phyloP scores from a whole-genome alignment of 345 rosid genomes.

The Schrenkiella parvula region DNA sequence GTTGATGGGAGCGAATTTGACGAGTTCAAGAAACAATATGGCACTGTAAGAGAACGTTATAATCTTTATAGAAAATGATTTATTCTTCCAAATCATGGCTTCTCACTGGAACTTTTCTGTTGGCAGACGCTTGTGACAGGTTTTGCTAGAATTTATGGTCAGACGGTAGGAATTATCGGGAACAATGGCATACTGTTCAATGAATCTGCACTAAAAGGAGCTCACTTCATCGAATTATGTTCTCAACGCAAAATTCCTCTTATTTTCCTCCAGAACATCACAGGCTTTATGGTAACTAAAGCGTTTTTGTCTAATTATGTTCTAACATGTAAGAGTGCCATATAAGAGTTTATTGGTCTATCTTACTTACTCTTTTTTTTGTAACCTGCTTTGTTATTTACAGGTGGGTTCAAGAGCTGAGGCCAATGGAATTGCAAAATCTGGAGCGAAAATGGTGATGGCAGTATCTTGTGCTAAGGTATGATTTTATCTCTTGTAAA shows the following conservation, averaged over 20 bases:
- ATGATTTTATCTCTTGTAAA: background rate
- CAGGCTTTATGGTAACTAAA: conserved; percentile 83
- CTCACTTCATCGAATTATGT: conserved; percentile 90
- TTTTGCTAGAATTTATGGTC: conserved; percentile 75
- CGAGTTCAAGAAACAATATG: conserved; percentile 94
- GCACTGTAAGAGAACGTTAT: conserved; percentile 63
- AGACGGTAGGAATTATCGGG: conserved; percentile 85
- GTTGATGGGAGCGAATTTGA: conserved; percentile 96
- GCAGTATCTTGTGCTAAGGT: conserved; percentile 98
- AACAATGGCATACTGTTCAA: conserved; percentile 89
- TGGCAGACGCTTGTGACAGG: conserved; percentile 92
- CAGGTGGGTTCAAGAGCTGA: conserved; percentile 98
- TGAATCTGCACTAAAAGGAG: conserved; percentile 95
- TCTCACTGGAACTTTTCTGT: conserved; percentile 11
- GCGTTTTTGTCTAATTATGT: background rate
- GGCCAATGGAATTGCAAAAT: conserved; percentile 94
- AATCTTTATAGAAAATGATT: no score
- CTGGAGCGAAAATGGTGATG: conserved; percentile 99
- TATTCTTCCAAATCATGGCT: background rate
- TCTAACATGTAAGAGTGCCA: background rate
- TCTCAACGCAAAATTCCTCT: conserved; percentile 84
- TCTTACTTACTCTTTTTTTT: background rate
- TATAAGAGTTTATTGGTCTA: background rate
- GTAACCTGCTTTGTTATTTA: conserved; percentile 1
- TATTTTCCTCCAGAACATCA: conserved; percentile 89